Base-by-base conservation (phyloP, 129 eudicot genomes). In the Glebionis coronaria region DNA sequence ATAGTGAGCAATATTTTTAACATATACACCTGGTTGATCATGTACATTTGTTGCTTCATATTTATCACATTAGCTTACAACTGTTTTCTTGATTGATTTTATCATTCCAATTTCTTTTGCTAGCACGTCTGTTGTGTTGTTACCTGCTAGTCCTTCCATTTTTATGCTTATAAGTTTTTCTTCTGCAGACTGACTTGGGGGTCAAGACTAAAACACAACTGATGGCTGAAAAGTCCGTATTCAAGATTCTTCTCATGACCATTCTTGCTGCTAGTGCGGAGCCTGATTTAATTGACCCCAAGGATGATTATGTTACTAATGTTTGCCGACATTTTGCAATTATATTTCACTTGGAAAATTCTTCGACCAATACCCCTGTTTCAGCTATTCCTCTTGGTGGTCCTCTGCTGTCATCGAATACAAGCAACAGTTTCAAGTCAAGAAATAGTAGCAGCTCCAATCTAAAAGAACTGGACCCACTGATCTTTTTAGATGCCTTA, bases 121-220 rank as follows among this genome's bases (percentile, higher is more conserved):
- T 25, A 69, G 49, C 56, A 56, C 25, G 44, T n/a, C n/a, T 12
- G 42, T 35, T 35, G 42, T 2, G 42, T 35, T 35, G 42, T 35
- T 35, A 35, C 42, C 42, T 35, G 10, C 10, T 35, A 2, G 42
- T 16, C 7, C 18, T 40, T 38, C 56, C 29, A 28, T 74, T 60
- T 46, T 16, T 50, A 71, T 71, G 50, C 57, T 20, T 61, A 20
- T 14, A 67, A 7, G 9, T 6, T 55, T 66, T 59, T 59, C 45
- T 77, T 35, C 67, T 82, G 79, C 85, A 93, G 97, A 88, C 95
- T 68, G 99, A 89, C 81, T 78, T 89, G 49, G 99, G 99, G 65
- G 99, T 94, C 49, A 94, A 94, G 82, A 94, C 99, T 31, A 94
- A 94, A 82, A 94, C 97, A 61, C 99, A 94, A 80, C 90, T 94